Conservation (phyloP, 2,329 filamentous ascomycete genomes). For the Talaromyces sp. region DNA sequence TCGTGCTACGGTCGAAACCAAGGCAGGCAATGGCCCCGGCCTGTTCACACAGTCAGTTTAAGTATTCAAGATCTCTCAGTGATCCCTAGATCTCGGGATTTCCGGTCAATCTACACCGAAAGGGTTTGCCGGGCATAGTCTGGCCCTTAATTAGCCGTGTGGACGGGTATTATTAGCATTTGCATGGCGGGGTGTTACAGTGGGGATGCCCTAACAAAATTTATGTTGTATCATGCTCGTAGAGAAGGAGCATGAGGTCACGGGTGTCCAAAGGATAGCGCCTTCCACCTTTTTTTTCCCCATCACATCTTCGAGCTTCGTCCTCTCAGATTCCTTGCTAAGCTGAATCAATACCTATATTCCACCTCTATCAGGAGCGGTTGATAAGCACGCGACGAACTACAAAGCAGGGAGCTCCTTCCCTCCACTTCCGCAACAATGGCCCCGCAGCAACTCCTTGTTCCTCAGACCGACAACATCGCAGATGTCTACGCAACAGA, state of each 20-base stretch:
- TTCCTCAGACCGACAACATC: slow-evolving; percentile 72
- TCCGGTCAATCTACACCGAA: not conserved
- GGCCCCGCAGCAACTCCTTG: slow-evolving; percentile 45
- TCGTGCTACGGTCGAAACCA: too few species aligned
- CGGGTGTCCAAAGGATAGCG: not conserved
- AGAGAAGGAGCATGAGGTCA: slow-evolving; percentile 1
- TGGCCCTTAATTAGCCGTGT: not conserved
- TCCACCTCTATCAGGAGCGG: not conserved
- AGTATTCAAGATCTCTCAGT: too few species aligned
- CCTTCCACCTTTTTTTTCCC: not conserved
- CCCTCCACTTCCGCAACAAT: slow-evolving; percentile 29
- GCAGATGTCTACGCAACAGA: slow-evolving; percentile 79
- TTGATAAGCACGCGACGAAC: not conserved
- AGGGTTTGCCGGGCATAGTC: not conserved
- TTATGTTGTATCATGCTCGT: not conserved
- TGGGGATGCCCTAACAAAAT: slow-evolving; percentile 3
- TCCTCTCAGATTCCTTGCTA: too few species aligned
- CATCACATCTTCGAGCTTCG: not conserved
- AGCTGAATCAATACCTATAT: not conserved
- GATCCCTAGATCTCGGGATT: not conserved
- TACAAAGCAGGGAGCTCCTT: not conserved
- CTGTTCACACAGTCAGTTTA: too few species aligned
- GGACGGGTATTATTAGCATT: not conserved
- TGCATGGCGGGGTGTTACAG: not conserved
- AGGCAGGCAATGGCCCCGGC: too few species aligned